These are phyloP conservation scores for Beta macrorhiza DNA, from an alignment of 179 eudicot genomes.

Conservation along the genomic window DNA sequence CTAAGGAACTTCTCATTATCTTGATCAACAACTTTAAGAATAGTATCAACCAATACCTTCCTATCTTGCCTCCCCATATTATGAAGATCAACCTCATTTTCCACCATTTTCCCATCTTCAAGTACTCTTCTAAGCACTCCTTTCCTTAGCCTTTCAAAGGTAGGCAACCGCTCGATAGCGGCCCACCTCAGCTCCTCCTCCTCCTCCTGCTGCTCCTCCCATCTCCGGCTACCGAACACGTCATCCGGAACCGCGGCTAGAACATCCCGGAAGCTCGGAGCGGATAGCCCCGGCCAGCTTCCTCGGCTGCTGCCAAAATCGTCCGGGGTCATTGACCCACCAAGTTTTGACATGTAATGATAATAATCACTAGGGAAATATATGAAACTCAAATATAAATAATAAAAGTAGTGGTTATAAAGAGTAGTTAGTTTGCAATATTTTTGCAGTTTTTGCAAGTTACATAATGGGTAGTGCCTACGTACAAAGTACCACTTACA, in stretches of 20 bases:
- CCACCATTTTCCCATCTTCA: conserved; percentile 61
- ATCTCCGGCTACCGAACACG: conserved; percentile 28
- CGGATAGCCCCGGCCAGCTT: conserved; percentile 18
- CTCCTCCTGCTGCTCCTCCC: conserved; percentile 46
- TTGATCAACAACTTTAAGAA: conserved; percentile 55
- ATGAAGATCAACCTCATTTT: conserved; percentile 53
- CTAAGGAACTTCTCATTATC: conserved; percentile 67
- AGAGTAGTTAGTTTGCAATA: neutral
- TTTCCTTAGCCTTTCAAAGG: conserved; percentile 66
- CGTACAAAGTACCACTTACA: neutral
- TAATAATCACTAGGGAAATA: neutral
- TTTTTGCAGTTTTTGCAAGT: conserved; percentile 14
- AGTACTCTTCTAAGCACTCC: conserved; percentile 58
- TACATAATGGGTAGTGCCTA: neutral
- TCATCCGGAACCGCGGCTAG: conserved; percentile 11
- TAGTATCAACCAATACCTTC: conserved; percentile 53
- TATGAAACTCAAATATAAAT: neutral
- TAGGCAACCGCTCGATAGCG: conserved; percentile 84
- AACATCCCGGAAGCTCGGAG: conserved; percentile 28
- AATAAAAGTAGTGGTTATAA: neutral
- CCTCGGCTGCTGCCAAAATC: conserved; percentile 21
- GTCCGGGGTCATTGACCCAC: conserved; percentile 14
- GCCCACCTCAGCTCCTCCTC: conserved; percentile 93
- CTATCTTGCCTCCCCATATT: conserved; percentile 50
- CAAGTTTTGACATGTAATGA: neutral